Evolutionary conservation across 306 rosid genomes (phyloP).

Genomic region (Lotus japonicus): DNA sequence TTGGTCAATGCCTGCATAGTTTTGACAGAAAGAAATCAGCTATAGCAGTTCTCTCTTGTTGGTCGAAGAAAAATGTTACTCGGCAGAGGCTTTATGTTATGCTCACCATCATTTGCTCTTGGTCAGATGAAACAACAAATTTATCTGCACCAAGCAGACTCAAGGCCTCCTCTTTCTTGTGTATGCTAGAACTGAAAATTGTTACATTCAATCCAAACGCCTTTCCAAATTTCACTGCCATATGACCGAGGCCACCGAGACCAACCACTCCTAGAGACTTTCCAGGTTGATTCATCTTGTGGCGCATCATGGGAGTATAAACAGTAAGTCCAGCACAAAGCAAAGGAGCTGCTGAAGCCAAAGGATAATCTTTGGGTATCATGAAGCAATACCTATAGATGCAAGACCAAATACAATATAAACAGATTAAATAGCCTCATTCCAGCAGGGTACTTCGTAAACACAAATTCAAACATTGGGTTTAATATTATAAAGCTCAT

Average conservation of each 20-base stretch:
- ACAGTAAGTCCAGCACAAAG: constrained; percentile 94
- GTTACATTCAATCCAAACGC: constrained; percentile 73
- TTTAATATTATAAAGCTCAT: background rate
- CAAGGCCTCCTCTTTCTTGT: constrained; percentile 85
- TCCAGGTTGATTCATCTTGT: constrained; percentile 86
- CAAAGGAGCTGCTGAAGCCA: constrained; percentile 88
- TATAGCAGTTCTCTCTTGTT: background rate
- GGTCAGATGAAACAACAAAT: constrained; percentile 72
- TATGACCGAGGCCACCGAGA: constrained; percentile 93
- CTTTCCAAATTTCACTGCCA: constrained; percentile 88
- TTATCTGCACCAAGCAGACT: constrained; percentile 63
- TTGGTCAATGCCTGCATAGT: constrained; percentile 49
- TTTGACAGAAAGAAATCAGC: background rate
- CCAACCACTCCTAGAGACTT: constrained; percentile 87
- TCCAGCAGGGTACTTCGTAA: no score
- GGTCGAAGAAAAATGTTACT: background rate
- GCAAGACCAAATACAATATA: constrained; percentile 17
- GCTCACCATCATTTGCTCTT: constrained; percentile 59
- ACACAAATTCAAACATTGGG: no score
- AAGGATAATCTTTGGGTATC: constrained; percentile 72
- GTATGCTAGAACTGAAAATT: constrained; percentile 66
- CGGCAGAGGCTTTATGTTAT: background rate
- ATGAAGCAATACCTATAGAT: constrained; percentile 64
- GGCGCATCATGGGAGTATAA: constrained; percentile 78
- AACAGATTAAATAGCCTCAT: background rate